Evolutionary conservation across 1,284 basidiomycete species (phyloP).

Genomic region (Cryptococcus floricola): DNA sequence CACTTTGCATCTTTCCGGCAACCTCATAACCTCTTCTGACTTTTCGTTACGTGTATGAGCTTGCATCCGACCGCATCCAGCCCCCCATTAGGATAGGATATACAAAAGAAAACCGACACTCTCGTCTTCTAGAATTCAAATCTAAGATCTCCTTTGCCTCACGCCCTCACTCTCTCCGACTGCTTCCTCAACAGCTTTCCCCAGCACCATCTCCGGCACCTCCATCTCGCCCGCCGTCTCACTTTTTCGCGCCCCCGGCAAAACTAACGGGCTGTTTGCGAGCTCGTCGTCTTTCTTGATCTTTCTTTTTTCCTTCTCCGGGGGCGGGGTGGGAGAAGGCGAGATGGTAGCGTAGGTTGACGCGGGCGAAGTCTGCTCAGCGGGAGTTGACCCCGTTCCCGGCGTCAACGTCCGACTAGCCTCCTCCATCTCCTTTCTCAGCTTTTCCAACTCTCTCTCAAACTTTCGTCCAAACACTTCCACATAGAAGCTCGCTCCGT

Average conservation of each 20-base stretch:
- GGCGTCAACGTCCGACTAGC: constrained; percentile 27
- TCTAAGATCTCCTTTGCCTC: no score
- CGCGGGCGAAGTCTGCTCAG: not conserved
- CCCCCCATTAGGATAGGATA: no score
- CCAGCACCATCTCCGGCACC: constrained; percentile 26
- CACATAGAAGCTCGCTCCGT: constrained; percentile 64
- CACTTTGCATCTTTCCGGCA: no score
- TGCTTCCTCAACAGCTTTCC: constrained; percentile 15
- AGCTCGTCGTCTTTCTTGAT: constrained; percentile 13
- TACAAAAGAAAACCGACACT: no score
- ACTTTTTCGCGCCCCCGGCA: constrained; percentile 22
- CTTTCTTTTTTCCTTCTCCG: not conserved
- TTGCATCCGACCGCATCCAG: no score
- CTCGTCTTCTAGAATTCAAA: no score
- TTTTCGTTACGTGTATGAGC: no score
- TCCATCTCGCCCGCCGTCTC: constrained; percentile 19
- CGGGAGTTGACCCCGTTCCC: constrained; percentile 2
- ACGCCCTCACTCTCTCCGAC: constrained; percentile 13
- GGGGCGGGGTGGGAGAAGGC: not conserved
- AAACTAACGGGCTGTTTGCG: constrained; percentile 33
- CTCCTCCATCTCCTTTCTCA: constrained; percentile 67
- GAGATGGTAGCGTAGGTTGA: constrained; percentile 5
- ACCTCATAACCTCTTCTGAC: no score
- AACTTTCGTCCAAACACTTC: constrained; percentile 94
- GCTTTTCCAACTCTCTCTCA: constrained; percentile 78